Evolutionary conservation across 768 basidiomycete genomes (phyloP).

Genomic region (Nidula microcarpa): DNA sequence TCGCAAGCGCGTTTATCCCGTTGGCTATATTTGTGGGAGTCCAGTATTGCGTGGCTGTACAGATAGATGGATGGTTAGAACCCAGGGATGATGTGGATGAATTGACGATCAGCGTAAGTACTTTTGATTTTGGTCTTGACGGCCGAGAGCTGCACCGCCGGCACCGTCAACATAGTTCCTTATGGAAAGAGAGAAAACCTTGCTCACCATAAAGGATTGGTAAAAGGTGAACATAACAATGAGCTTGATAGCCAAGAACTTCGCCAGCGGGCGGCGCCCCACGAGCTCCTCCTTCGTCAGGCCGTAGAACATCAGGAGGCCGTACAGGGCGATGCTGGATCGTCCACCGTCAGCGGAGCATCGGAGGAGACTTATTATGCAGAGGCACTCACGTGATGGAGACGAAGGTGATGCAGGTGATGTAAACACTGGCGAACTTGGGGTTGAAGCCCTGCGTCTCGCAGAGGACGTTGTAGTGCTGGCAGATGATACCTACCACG

Average conservation of each 20-base stretch:
- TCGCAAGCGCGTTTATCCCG: slow-evolving; percentile 78
- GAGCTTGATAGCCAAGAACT: slow-evolving; percentile 85
- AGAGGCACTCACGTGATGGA: slow-evolving; percentile 64
- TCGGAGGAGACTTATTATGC: background rate
- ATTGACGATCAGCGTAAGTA: slow-evolving; percentile 30
- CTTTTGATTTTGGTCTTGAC: no score
- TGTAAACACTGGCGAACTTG: slow-evolving; percentile 65
- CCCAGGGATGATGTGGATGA: slow-evolving; percentile 25
- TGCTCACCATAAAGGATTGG: slow-evolving; percentile 69
- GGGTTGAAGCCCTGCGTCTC: slow-evolving; percentile 54
- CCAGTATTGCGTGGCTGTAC: slow-evolving; percentile 73
- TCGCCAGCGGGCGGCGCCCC: slow-evolving; percentile 73
- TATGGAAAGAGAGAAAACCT: background rate
- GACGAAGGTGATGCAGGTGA: slow-evolving; percentile 71
- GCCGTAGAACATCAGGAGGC: slow-evolving; percentile 79
- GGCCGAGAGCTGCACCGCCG: no score
- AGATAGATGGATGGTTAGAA: background rate
- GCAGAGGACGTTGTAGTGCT: slow-evolving; percentile 69
- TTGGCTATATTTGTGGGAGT: slow-evolving; percentile 80
- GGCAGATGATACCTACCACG: slow-evolving; percentile 76
- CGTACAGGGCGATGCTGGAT: slow-evolving; percentile 77
- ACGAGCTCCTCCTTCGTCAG: slow-evolving; percentile 77
- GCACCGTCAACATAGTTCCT: background rate
- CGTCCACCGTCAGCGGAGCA: background rate
- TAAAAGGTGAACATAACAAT: slow-evolving; percentile 91